phyloP scores from a whole-genome alignment of 768 basidiomycete genomes.

The Xerocomellus intermedius region DNA sequence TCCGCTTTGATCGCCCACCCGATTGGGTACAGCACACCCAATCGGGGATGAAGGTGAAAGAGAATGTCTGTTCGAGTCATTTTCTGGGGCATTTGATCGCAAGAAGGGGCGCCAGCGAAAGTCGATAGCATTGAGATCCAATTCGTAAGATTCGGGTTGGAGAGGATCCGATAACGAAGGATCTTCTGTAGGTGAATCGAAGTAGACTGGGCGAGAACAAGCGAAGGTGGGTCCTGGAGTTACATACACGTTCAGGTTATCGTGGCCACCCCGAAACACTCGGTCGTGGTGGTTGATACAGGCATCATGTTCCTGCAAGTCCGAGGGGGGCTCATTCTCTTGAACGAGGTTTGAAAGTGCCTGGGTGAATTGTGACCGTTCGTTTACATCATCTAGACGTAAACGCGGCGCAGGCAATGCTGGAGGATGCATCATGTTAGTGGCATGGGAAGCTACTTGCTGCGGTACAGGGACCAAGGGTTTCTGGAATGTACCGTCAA shows the following conservation, averaged over 20 bases:
- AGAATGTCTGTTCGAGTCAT: not conserved
- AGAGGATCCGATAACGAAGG: conserved; percentile 41
- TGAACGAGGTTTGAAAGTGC: conserved; percentile 7
- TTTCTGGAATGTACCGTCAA: conserved; percentile 1
- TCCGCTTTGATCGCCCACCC: conserved; percentile 17
- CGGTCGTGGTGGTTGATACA: conserved; percentile 1
- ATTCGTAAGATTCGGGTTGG: conserved; percentile 34
- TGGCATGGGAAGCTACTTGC: conserved; percentile 5
- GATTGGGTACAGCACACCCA: conserved; percentile 5
- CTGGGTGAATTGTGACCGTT: not conserved
- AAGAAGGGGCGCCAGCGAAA: conserved; percentile 59
- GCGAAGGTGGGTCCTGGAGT: conserved; percentile 48
- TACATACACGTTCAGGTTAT: conserved; percentile 32
- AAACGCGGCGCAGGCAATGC: conserved; percentile 10
- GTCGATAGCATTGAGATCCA: conserved; percentile 43
- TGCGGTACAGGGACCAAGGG: conserved; percentile 4
- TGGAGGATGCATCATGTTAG: conserved; percentile 11
- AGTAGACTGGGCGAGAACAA: conserved; percentile 40
- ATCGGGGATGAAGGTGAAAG: not conserved
- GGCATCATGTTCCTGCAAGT: conserved; percentile 6
- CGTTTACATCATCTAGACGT: conserved; percentile 17
- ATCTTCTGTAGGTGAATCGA: conserved; percentile 53
- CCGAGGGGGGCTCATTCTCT: conserved; percentile 12
- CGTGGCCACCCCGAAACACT: not conserved
- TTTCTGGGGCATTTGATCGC: conserved; percentile 20